Conservation (phyloP, 78 protist genomes). For the slime mould (Dictyostelium discoideum) region DNA sequence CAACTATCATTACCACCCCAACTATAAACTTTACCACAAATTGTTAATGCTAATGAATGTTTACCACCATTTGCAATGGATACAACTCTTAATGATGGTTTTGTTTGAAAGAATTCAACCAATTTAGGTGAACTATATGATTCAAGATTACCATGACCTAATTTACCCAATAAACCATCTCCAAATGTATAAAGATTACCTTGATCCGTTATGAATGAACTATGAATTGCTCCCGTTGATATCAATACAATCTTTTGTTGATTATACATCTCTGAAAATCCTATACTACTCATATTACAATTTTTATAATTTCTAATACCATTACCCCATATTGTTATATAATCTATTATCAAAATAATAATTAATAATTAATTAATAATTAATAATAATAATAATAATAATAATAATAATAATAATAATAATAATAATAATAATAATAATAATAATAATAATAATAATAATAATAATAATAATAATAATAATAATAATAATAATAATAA, state of each 20-base stretch:
- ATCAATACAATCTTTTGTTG: constrained; percentile 22
- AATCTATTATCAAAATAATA: constrained; percentile 1
- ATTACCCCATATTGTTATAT: constrained; percentile 51
- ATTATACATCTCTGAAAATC: constrained; percentile 29
- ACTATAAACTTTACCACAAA: neutral
- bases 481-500: neutral
- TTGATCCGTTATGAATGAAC: constrained; percentile 21
- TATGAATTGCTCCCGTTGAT: constrained; percentile 49
- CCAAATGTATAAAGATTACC: constrained; percentile 66
- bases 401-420: neutral
- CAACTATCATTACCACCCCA: constrained; percentile 55
- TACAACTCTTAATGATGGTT: neutral
- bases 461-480: neutral
- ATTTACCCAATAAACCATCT: constrained; percentile 36
- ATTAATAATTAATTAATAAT: neutral
- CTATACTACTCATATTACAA: neutral
- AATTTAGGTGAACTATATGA: neutral
- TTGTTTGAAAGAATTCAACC: constrained; percentile 4
- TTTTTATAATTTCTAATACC: neutral
- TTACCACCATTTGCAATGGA: constrained; percentile 40
- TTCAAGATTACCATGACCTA: constrained; percentile 66
- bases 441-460: neutral
- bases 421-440: neutral
- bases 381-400: neutral
- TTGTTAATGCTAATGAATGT: constrained; percentile 33